Base-by-base conservation (phyloP, 2,329 filamentous ascomycete species). In the Lachnellula suecica region DNA sequence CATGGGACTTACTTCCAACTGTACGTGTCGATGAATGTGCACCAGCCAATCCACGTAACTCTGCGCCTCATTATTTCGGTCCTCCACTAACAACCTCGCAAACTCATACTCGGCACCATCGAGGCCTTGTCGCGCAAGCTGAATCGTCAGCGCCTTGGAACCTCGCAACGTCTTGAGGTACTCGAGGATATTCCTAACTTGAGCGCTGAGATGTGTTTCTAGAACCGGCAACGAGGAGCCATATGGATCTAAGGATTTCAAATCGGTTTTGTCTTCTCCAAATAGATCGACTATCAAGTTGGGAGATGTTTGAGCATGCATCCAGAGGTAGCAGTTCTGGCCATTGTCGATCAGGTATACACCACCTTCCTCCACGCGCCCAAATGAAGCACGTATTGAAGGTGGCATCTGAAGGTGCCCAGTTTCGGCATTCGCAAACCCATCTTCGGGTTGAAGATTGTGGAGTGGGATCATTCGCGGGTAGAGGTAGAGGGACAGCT, bases 41-140 rank as follows among this genome's bases (percentile, higher is more conserved):
- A 99, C 94, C 65, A 99, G 78, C 94, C 94, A 99, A 73, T 99
- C 94, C 29, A 97, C 94, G 71, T 97, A 99, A 68, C 89, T 96
- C 73, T 96, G 92, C 31, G 94, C 94, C 74, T 99, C 94, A 62
- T 96, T 96, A 70, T 97, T 97, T 59, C 94, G 83, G 68, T 99
- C 94, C 72, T 99, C 94, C 27, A 96, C 85, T 60, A 99, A 72
- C 72, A 95, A 77, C 48, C 92, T 79, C 7, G 94, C 94, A 75
- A 97, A 99, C 71, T 99, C 94, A 65, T 91, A 97, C 71, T 99
- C 94, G 3, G 92, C 90, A 1, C 94, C 94, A 66, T 99, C 94
- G 4, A 97, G 79, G 0, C 92, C 92, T 71, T 97, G 94, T 53
- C 94, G 77, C 7, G 94, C 94, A 44, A 99, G 78, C 72, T 97